Conservation (phyloP, 768 basidiomycete species). For the Mycena leptocephala region DNA sequence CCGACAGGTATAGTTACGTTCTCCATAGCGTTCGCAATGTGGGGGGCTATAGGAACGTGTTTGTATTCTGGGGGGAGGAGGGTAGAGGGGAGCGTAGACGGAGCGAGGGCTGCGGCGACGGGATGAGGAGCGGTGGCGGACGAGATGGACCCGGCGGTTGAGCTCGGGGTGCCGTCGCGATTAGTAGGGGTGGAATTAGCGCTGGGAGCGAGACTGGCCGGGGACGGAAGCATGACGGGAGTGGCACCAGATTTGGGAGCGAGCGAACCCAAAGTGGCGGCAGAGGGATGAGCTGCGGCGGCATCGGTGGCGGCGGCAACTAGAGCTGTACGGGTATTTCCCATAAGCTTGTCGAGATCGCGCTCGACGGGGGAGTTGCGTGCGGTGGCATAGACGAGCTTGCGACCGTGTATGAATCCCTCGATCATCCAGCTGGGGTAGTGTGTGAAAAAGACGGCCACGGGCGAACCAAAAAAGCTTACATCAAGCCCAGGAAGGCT, state of each 20-base stretch:
- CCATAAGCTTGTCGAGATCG: constrained; percentile 57
- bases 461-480: constrained; percentile 54
- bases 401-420: constrained; percentile 77
- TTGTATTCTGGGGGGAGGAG: constrained; percentile 58
- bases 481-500: constrained; percentile 88
- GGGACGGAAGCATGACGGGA: constrained; percentile 87
- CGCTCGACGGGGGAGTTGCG: constrained; percentile 55
- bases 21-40: constrained; percentile 61
- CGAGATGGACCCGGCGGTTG: constrained; percentile 48
- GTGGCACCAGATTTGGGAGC: constrained; percentile 62
- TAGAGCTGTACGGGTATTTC: constrained; percentile 55
- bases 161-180: constrained; percentile 71
- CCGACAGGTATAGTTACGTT: constrained; percentile 62
- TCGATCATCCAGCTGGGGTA: constrained; percentile 82
- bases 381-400: constrained; percentile 58
- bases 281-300: constrained; percentile 49
- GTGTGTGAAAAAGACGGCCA: constrained; percentile 50
- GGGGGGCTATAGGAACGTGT: constrained; percentile 57
- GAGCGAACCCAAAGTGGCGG: constrained; percentile 40
- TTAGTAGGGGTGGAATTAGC: constrained; percentile 85
- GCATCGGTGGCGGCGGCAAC: constrained; percentile 58
- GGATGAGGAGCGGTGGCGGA: constrained; percentile 51
- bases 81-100: constrained; percentile 52
- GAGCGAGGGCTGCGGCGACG: constrained; percentile 48
- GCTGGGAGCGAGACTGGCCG: constrained; percentile 80